Base-by-base conservation (phyloP, 2,329 filamentous ascomycete species). In the Pyricularia pennisetigena region DNA sequence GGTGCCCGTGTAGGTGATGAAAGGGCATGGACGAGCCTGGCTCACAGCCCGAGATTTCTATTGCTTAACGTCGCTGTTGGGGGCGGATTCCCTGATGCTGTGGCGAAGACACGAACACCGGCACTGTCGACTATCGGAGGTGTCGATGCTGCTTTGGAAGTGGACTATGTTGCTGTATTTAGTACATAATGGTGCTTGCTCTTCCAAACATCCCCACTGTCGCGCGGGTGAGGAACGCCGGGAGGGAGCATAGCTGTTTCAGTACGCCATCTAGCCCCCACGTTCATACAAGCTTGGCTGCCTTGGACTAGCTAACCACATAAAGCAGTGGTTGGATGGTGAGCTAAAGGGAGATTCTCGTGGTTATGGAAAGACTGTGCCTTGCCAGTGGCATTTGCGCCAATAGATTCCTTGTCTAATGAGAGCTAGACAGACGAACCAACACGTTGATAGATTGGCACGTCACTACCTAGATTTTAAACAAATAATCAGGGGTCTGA, bases 1-100 rank as follows among this genome's bases (percentile, higher is more conserved):
- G 85, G 84, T 0, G 72, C 75, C 0, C 74, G 79, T 29, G 79
- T 87, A 68, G 78, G 77, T 57, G 79, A 84, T 69, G 74, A 79
- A 68, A 74, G 73, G 1, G 76, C 81, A 23, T 87, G 85, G 85
- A 78, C 74, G 3, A 77, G 79, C 3, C 74, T 87, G 23, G 82
- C 82, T 24, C 81, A 85, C 70, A 81, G 76, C 68, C 69, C 32
- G 3, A 35, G 32, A 35, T 35, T 35, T 14, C 12, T 35, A 14
- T 35, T 35, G 12, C 32, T 35, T 35, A 35, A 35, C 16, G 77
- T 87, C 4, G 84, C 85, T 63, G 81, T 87, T 30, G 85, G 85
- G 10, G 85, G 85, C 28, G 76, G 73, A 24, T 78, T 81, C 62
- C 78, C 79, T 0, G 71, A 79, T 66, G 77, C 72, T 5, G 41